Evolutionary conservation across 176 grass and related monocot genomes (phyloP).

Genomic region (Triticum turgidum): DNA sequence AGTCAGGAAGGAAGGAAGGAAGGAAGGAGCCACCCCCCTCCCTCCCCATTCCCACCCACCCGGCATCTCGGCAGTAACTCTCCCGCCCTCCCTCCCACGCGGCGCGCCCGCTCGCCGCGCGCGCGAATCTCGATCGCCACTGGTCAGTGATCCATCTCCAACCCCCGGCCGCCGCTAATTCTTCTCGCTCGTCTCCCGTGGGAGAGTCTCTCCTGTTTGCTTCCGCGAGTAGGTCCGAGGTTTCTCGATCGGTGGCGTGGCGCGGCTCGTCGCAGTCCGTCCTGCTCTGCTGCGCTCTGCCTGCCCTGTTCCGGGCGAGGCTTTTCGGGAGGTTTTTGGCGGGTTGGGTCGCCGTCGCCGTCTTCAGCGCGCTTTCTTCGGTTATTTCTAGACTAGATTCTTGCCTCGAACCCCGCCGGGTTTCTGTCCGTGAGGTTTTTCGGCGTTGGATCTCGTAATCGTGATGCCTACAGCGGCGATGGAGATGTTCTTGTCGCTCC

Average conservation of each 20-base stretch:
- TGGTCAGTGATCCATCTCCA: slow-evolving; percentile 24
- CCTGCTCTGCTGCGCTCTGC: neutral
- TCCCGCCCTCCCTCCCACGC: neutral
- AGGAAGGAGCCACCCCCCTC: neutral
- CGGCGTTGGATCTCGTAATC: slow-evolving; percentile 24
- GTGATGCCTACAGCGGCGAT: neutral
- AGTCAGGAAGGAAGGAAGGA: neutral
- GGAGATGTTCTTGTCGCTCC: neutral
- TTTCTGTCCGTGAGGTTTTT: neutral
- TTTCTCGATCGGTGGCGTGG: neutral
- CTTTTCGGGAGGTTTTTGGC: neutral
- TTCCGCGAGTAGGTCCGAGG: neutral
- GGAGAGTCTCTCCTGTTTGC: neutral
- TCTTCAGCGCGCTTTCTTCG: neutral
- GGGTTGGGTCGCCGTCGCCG: neutral
- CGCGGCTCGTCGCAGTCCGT: neutral
- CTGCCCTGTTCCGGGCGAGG: neutral
- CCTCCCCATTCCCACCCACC: neutral
- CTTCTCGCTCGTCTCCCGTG: too few relatives aligned
- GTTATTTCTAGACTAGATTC: slow-evolving; percentile 11
- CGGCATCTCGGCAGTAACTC: neutral
- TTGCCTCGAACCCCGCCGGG: neutral
- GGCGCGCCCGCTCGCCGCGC: neutral
- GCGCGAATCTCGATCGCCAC: slow-evolving; percentile 10
- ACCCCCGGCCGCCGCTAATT: neutral